phyloP scores from a whole-genome alignment of 1,284 basidiomycete genomes.

The Austroboletus novae-zelandiae region DNA sequence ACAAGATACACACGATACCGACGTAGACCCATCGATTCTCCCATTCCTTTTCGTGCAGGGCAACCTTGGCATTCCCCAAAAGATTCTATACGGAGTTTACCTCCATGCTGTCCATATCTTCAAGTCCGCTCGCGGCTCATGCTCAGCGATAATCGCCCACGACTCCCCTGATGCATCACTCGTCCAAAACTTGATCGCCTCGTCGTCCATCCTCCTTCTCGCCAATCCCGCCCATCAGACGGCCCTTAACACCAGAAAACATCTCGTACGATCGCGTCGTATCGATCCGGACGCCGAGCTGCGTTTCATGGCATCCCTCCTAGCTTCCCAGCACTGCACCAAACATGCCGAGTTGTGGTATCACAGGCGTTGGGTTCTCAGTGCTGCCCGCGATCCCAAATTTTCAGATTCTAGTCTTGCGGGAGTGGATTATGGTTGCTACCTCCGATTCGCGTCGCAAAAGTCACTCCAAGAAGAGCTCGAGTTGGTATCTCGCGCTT shows the following conservation, averaged over 20 bases:
- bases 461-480: slow-evolving; percentile 44
- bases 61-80: slow-evolving; percentile 65
- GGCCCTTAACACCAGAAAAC: slow-evolving; percentile 58
- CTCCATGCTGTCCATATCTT: slow-evolving; percentile 41
- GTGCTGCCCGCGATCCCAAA: slow-evolving; percentile 19
- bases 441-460: slow-evolving; percentile 22
- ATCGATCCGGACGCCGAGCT: slow-evolving; percentile 47
- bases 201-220: slow-evolving; percentile 52
- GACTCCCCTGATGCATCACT: slow-evolving; percentile 3
- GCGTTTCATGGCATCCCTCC: slow-evolving; percentile 42
- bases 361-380: slow-evolving; percentile 62
- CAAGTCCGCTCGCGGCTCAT: slow-evolving; percentile 16
- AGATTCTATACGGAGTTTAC: slow-evolving; percentile 52
- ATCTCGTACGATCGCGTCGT: slow-evolving; percentile 38
- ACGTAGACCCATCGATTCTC: slow-evolving; percentile 1
- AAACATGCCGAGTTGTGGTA: slow-evolving; percentile 68
- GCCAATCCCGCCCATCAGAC: slow-evolving; percentile 67
- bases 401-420: neutral
- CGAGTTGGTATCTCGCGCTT: slow-evolving; percentile 42
- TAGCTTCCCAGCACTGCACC: slow-evolving; percentile 50
- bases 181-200: slow-evolving; percentile 22
- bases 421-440: neutral
- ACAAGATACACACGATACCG: neutral
- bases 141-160: neutral
- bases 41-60: slow-evolving; percentile 57